Evolutionary conservation across 2,329 filamentous ascomycete species (phyloP).

Genomic region (Colletotrichum acutatum): DNA sequence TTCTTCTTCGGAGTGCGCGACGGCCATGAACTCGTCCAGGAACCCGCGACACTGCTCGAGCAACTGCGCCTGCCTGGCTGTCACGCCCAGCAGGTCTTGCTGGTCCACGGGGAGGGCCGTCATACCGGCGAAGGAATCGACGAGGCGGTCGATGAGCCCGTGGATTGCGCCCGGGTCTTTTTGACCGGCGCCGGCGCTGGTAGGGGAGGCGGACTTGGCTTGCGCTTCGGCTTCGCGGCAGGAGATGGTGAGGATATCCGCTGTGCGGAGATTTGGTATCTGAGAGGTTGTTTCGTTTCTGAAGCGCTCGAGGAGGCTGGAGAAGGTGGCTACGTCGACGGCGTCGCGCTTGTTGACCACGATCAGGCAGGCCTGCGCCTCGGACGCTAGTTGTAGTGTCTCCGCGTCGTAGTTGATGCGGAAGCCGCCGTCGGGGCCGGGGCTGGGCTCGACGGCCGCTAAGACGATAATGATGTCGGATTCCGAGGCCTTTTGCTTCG

Average conservation of each 20-base stretch:
- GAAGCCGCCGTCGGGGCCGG: constrained; percentile 43
- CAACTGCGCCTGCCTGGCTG: constrained; percentile 86
- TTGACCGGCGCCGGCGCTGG: not conserved
- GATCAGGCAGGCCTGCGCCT: constrained; percentile 61
- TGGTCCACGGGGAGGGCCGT: constrained; percentile 77
- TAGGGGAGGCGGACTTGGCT: not conserved
- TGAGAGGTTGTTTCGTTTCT: constrained; percentile 47
- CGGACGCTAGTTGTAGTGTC: constrained; percentile 63
- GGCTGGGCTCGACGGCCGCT: constrained; percentile 73
- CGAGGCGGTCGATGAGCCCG: constrained; percentile 73
- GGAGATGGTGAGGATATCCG: constrained; percentile 71
- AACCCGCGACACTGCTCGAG: constrained; percentile 78
- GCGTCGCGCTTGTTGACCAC: constrained; percentile 73
- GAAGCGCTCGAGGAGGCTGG: constrained; percentile 54
- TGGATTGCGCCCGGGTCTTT: constrained; percentile 74
- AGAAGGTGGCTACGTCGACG: constrained; percentile 48
- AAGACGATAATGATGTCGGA: constrained; percentile 89
- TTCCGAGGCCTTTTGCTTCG: constrained; percentile 81
- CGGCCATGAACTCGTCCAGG: constrained; percentile 77
- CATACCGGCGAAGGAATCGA: constrained; percentile 75
- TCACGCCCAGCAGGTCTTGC: constrained; percentile 89
- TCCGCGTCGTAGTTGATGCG: constrained; percentile 65
- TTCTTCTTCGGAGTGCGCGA: constrained; percentile 55
- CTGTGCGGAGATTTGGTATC: constrained; percentile 52
- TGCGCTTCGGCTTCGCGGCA: constrained; percentile 69